Evolutionary conservation across 1,284 basidiomycete genomes (phyloP).

Genomic region (Phlebopus sp.): DNA sequence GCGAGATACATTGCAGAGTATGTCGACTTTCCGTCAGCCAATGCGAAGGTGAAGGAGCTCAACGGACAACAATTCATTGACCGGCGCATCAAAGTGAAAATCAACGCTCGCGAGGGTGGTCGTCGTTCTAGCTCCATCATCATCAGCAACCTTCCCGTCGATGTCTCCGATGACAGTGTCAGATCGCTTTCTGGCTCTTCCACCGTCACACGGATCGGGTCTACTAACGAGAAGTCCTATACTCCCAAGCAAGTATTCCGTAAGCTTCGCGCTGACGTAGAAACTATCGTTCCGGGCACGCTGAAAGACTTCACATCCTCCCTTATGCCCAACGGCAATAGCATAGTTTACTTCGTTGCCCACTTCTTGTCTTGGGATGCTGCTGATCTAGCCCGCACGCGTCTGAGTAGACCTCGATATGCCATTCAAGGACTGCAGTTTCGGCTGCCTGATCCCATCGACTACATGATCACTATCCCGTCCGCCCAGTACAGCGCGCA

Average conservation of each 20-base stretch:
- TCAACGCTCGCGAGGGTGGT: constrained; percentile 36
- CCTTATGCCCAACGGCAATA: constrained; percentile 22
- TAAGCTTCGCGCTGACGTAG: constrained; percentile 19
- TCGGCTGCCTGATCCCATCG: constrained; percentile 42
- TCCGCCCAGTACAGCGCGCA: constrained; percentile 50
- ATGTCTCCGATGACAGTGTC: constrained; percentile 25
- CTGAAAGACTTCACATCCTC: constrained; percentile 21
- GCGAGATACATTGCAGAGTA: constrained; percentile 39
- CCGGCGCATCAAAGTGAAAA: constrained; percentile 40
- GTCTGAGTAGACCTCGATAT: constrained; percentile 27
- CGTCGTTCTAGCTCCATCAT: constrained; percentile 32
- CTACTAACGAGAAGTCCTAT: too few relatives aligned
- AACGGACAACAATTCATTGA: constrained; percentile 31
- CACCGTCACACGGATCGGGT: constrained; percentile 19
- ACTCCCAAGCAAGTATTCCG: constrained; percentile 7
- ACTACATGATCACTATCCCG: constrained; percentile 46
- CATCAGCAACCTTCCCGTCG: constrained; percentile 22
- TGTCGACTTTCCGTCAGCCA: constrained; percentile 16
- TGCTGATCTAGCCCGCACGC: constrained; percentile 35
- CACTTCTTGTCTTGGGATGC: constrained; percentile 40
- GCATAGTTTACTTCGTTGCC: constrained; percentile 30
- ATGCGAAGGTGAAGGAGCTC: neutral
- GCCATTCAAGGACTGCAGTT: constrained; percentile 33
- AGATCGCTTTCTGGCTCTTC: constrained; percentile 15
- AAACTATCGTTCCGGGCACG: constrained; percentile 20